Conservation (phyloP, 352 stramenopile genomes). For the Aphanomyces invadans region DNA sequence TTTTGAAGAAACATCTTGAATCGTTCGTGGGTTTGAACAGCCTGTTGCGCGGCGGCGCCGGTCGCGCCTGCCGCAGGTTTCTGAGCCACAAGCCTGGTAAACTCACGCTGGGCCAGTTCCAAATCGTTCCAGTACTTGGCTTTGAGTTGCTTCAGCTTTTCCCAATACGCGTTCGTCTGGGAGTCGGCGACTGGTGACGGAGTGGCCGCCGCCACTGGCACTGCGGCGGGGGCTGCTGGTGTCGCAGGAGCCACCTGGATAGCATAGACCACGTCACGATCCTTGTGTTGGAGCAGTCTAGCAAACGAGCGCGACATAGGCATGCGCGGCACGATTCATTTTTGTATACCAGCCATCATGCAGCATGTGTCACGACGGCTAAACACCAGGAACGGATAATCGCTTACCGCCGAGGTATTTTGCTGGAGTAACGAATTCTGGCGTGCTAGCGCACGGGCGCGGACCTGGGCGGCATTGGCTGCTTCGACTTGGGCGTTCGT, state of each 20-base stretch:
- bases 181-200: constrained; percentile 19
- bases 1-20: constrained; percentile 77
- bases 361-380: too few relatives aligned
- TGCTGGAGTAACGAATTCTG: constrained; percentile 17
- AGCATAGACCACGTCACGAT: too few relatives aligned
- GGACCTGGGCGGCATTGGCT: constrained; percentile 31
- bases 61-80: constrained; percentile 60
- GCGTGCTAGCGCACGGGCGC: background rate
- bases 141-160: constrained; percentile 66
- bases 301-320: too few relatives aligned
- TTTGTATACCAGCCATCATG: too few relatives aligned
- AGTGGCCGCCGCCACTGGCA: constrained; percentile 16
- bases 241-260: too few relatives aligned
- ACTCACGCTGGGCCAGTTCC: constrained; percentile 75
- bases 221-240: constrained; percentile 25
- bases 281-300: too few relatives aligned
- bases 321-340: too few relatives aligned
- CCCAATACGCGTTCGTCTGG: constrained; percentile 49
- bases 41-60: constrained; percentile 30
- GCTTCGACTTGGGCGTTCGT: constrained; percentile 30
- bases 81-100: constrained; percentile 78
- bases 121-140: constrained; percentile 78
- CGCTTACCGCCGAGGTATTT: too few relatives aligned
- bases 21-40: constrained; percentile 37
- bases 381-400: too few relatives aligned